Evolutionary conservation across 352 stramenopile species (phyloP), one percentile per base, ranked within the genome.

Genomic region (Globisporangium irregulare): DNA sequence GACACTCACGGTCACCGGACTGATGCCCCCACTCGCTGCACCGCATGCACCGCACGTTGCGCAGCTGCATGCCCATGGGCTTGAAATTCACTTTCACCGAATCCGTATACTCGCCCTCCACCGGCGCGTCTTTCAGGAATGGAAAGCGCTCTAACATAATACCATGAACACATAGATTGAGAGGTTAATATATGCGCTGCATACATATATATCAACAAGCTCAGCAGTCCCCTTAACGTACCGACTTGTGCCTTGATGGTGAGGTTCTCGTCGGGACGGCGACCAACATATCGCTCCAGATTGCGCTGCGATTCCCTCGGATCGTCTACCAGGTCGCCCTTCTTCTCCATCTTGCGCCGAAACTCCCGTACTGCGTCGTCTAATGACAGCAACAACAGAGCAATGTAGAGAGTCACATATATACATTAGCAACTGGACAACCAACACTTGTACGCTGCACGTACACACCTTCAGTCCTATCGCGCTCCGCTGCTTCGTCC

Each of bases 41-140:
- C 24, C 89, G 84, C 55, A 95, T 81, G 66, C 90, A 97, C 22
- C 77, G 75, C 41, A 96, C 86, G 67, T 97, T 95, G 63, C 90
- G 89, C 68, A 97, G 67, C 62, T 82, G 78, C n/a, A 87, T 64
- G 32, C 90, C 90, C 72, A 97, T 73, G 15, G 89, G 90, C 50
- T 97, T 89, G 69, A 97, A 97, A 50, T 94, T 94, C 9, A 97
- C 89, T 41, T 85, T 85, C 46, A 96, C 88, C 0, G 81, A 82
- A 62, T 87, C 74, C 3, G 90, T 90, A 74, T 93, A 96, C 36
- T 83, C 82, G 51, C 90, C 87, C 65, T 96, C 86, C 20, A 97
- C 90, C 3, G 90, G 90, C 18, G 90, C 90, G 66, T 95, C 82
- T 67, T 96, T 95, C 5, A 97, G 75, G n/a, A 96, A 88, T 25